Evolutionary conservation across 495 filamentous ascomycete species (phyloP), one percentile per base, ranked within the genome.

Genomic region (Podospora comata): DNA sequence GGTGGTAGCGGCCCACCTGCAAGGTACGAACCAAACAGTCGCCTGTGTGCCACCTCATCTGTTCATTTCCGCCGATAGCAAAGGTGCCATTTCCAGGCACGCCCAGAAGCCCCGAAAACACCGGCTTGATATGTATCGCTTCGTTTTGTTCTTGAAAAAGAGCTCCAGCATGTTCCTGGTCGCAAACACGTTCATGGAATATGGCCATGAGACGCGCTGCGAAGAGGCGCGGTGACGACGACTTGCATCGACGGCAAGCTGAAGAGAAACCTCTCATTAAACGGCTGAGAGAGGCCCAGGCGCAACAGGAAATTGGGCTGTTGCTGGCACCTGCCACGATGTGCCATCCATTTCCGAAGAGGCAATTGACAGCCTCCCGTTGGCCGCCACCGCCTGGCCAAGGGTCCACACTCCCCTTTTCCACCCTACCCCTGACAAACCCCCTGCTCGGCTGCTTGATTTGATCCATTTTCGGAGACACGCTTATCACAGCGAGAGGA

Each of bases 371-470:
- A 11, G 48, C 44, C 26, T 48, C 64, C 53, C 32, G 69, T 70
- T 70, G 69, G 69, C 62, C 57, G 61, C 20, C 60, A 9, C 65
- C 18, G n/a, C 34, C 16, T 58, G 26, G 18, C 64, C 44, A 26
- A 26, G n/a, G 64, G 56, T 28, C 70, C 70, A 71, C 68, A 69
- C 65, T 62, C 66, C 62, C 69, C 65, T 62, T 62, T 66, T 64
- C 59, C 13, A 60, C 9, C 39, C 27, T 23, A 69, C 56, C 68
- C 68, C 68, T 70, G 68, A 39, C 5, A 2, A 16, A 5, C 61
- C 32, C 28, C 61, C 60, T 63, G 61, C 61, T 20, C 27, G 9
- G 15, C 23, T 55, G 32, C 60, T 64, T 58, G 54, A 66, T 64
- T 66, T 66, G 64, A 55, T 48, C 68, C 68, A 66, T 60, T 67